These are phyloP conservation scores for Eleusine coracana DNA, from an alignment of 176 grass and related monocot species.

Conservation along the genomic window DNA sequence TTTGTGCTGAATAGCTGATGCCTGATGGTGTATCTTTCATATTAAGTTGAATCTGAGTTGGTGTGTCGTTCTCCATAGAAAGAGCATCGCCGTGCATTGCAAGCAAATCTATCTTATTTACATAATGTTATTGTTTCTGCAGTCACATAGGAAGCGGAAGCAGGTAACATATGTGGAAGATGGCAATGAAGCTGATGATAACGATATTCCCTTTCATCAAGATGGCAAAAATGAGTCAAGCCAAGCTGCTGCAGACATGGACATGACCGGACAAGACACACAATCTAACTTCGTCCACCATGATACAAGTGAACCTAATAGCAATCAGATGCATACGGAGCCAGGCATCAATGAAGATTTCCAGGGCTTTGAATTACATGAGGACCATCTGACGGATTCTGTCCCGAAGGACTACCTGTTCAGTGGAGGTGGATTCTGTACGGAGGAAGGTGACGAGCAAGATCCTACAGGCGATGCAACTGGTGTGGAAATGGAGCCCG, in stretches of 20 bases:
- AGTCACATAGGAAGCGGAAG: slow-evolving; percentile 79
- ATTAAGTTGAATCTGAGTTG: too few relatives aligned
- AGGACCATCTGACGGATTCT: slow-evolving; percentile 19
- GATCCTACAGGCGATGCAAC: slow-evolving; percentile 17
- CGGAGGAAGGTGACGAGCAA: slow-evolving; percentile 50
- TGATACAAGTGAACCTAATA: slow-evolving; percentile 31
- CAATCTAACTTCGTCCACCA: slow-evolving; percentile 40
- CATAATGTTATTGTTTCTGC: slow-evolving; percentile 34
- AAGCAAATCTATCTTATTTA: slow-evolving; percentile 21
- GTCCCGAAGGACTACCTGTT: slow-evolving; percentile 53
- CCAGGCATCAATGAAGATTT: slow-evolving; percentile 26
- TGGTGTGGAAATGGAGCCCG: slow-evolving; percentile 21
- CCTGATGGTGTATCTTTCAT: not conserved
- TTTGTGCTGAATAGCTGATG: not conserved
- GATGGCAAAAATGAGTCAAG: slow-evolving; percentile 34
- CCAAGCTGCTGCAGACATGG: slow-evolving; percentile 24
- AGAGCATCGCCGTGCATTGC: too few relatives aligned
- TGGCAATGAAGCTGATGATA: slow-evolving; percentile 51
- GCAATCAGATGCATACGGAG: too few relatives aligned
- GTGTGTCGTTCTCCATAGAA: too few relatives aligned
- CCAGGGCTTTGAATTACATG: slow-evolving; percentile 1
- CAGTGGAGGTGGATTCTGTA: slow-evolving; percentile 77
- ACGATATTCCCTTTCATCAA: slow-evolving; percentile 26
- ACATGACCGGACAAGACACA: slow-evolving; percentile 28
- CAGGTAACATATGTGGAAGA: slow-evolving; percentile 75